These are phyloP conservation scores for Penicillium sp. DNA, from an alignment of 2,329 filamentous ascomycete species.

Conservation along the genomic window DNA sequence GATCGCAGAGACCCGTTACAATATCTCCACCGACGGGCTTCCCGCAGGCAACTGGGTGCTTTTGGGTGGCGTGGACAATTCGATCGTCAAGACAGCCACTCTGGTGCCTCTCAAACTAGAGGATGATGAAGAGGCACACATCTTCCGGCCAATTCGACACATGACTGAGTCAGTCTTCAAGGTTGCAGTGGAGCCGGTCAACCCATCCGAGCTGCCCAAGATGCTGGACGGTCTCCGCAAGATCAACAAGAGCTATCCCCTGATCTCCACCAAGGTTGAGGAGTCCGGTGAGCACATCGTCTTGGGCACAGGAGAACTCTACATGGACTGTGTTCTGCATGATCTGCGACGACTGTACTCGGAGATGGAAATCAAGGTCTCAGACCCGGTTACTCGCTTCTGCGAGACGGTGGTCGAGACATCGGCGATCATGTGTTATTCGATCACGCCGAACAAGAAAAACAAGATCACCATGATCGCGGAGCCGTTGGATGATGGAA, in stretches of 20 bases:
- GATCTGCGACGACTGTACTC: slow-evolving; percentile 90
- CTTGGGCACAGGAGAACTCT: slow-evolving; percentile 93
- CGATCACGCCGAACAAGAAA: slow-evolving; percentile 97
- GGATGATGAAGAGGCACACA: slow-evolving; percentile 86
- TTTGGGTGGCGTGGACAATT: slow-evolving; percentile 91
- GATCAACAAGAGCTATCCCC: slow-evolving; percentile 95
- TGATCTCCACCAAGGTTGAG: slow-evolving; percentile 94
- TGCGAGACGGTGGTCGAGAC: slow-evolving; percentile 97
- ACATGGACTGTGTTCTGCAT: slow-evolving; percentile 98
- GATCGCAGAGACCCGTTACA: slow-evolving; percentile 89
- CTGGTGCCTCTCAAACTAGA: slow-evolving; percentile 74
- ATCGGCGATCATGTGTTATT: slow-evolving; percentile 96
- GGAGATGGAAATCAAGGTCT: slow-evolving; percentile 99
- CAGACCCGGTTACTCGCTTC: slow-evolving; percentile 93
- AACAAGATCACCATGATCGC: slow-evolving; percentile 99
- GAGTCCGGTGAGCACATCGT: slow-evolving; percentile 96
- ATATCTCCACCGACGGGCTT: slow-evolving; percentile 82
- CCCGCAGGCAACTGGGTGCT: slow-evolving; percentile 91
- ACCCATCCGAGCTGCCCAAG: slow-evolving; percentile 94
- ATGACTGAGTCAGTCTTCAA: slow-evolving; percentile 98
- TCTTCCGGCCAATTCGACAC: slow-evolving; percentile 87
- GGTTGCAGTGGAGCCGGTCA: slow-evolving; percentile 95
- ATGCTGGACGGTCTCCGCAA: slow-evolving; percentile 97
- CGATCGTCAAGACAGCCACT: slow-evolving; percentile 95
- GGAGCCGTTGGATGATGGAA: slow-evolving; percentile 89